These are phyloP conservation scores for Aphanomyces cochlioides DNA, from an alignment of 352 stramenopile species.

Conservation along the genomic window DNA sequence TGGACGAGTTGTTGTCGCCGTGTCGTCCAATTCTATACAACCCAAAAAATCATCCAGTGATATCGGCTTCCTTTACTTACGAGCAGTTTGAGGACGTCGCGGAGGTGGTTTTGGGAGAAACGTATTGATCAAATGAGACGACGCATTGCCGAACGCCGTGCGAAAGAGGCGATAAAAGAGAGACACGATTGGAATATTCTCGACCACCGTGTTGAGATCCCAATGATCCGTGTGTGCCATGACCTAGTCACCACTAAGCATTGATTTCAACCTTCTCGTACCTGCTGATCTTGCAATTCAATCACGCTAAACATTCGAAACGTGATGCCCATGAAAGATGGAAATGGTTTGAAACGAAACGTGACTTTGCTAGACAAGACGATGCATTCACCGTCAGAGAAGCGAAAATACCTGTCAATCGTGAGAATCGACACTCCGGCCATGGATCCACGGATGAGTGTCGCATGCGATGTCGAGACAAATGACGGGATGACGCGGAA, in stretches of 20 bases:
- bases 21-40: neutral
- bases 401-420: slow-evolving; percentile 55
- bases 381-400: slow-evolving; percentile 35
- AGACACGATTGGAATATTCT: slow-evolving; percentile 71
- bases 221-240: slow-evolving; percentile 80
- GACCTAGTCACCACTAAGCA: slow-evolving; percentile 69
- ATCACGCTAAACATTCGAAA: slow-evolving; percentile 79
- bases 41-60: neutral
- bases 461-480: slow-evolving; percentile 69
- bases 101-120: slow-evolving; percentile 40
- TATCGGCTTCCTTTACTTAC: neutral
- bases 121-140: slow-evolving; percentile 66
- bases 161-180: slow-evolving; percentile 81
- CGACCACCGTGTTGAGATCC: slow-evolving; percentile 76
- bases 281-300: slow-evolving; percentile 72
- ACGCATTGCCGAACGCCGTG: slow-evolving; percentile 61
- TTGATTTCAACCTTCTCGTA: slow-evolving; percentile 34
- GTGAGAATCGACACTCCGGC: slow-evolving; percentile 69
- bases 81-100: slow-evolving; percentile 19
- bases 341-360: slow-evolving; percentile 70
- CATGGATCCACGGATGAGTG: slow-evolving; percentile 79
- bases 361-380: slow-evolving; percentile 42
- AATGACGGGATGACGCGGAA: slow-evolving; percentile 78
- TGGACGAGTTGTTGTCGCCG: neutral
- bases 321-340: slow-evolving; percentile 62